phyloP scores from a whole-genome alignment of 805 yeast species.

The Saccharomycopsis sp. region DNA sequence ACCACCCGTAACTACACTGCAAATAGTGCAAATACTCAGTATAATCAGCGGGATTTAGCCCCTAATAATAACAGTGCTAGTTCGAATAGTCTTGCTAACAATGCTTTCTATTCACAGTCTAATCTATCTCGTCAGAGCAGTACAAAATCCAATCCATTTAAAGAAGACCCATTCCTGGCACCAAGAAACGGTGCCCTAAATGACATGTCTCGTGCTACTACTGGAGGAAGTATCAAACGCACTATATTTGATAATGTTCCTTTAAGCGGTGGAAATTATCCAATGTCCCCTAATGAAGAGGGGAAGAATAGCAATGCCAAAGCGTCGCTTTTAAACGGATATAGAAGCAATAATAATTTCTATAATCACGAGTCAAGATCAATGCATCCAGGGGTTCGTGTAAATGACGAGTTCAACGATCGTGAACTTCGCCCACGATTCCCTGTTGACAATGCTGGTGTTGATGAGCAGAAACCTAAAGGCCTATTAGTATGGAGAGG shows the following conservation, averaged over 20 bases:
- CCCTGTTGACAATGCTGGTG: background rate
- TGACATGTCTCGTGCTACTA: slow-evolving; percentile 5
- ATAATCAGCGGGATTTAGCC: background rate
- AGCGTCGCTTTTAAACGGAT: slow-evolving; percentile 16
- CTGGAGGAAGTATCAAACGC: slow-evolving; percentile 6
- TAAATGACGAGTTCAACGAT: slow-evolving; percentile 18
- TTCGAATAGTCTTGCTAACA: background rate
- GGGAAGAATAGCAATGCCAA: background rate
- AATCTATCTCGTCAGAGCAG: slow-evolving; percentile 16
- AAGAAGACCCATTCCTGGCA: slow-evolving; percentile 19
- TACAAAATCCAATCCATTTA: slow-evolving; percentile 19
- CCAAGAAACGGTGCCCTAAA: slow-evolving; percentile 5
- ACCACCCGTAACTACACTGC: background rate
- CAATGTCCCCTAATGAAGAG: slow-evolving; percentile 1
- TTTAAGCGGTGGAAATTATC: slow-evolving; percentile 1
- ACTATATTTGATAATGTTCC: slow-evolving; percentile 17
- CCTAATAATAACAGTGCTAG: background rate
- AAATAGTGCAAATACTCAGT: background rate
- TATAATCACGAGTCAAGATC: slow-evolving; percentile 13
- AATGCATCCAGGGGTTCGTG: slow-evolving; percentile 15
- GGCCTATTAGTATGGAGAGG: slow-evolving; percentile 1
- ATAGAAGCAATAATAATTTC: slow-evolving; percentile 16
- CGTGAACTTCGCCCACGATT: slow-evolving; percentile 17
- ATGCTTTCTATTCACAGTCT: background rate
- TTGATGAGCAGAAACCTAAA: background rate